Base-by-base conservation (phyloP, 73 alveolate genomes). In the Paramecium pentaurelia region DNA sequence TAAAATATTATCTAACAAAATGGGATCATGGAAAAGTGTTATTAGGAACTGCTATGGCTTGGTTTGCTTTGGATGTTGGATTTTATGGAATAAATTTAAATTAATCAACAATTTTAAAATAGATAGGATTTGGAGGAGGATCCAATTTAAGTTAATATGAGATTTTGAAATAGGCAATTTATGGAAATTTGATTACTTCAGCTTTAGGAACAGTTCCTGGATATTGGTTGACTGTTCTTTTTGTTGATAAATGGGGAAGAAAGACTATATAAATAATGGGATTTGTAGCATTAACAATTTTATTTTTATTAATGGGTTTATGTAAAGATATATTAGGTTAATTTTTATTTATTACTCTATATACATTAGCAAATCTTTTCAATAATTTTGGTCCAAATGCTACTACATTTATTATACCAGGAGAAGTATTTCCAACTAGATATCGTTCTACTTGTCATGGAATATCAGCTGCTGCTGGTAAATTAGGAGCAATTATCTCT, bases 361-460 rank as follows among this genome's bases (percentile, higher is more conserved):
- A 80, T 28, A 80, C 75, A 16, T 45, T 80, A 38, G 75, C 91
- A 32, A 80, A 80, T 27, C 38, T 80, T 22, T 80, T 80, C 51
- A 80, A 42, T 25, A 80, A 80, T 49, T 80, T 80, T 45, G 91
- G 77, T 5, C 91, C 77, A 10, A 80, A 80, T 80, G 47, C 94
- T 28, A 88, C 92, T 25, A 88, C 94, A 1, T 88, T 45, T 40
- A 88, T 71, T 27, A 38, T 88, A 51, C 94, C 92, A 20, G 92
- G 92, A 27, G 94, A 88, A 22, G 84, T 73, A 28, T 88, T 71
- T 68, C 94, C 92, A 18, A 38, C 92, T n/a, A 30, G 25, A 32
- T 44, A 71, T 38, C 11, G 80, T 2, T 77, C 94, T 36, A 88
- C 94, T 18, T 70, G 94, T 60, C 94, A 88, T 70, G 94, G 94